Conservation (phyloP, 495 filamentous ascomycete genomes). For the Hypoxylon rickii region DNA sequence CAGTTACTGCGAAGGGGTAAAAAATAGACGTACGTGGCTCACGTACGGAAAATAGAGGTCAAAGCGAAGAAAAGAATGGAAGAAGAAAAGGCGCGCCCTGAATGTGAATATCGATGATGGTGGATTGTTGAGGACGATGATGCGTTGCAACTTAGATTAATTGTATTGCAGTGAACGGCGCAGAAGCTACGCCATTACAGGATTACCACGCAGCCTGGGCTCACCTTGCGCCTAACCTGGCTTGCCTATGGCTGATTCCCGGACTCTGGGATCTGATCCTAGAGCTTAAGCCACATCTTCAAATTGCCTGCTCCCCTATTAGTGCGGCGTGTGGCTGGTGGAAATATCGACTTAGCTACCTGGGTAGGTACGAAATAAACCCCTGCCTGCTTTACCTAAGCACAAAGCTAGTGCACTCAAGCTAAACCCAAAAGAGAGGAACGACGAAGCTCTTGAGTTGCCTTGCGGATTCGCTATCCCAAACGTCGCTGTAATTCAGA, state of each 20-base stretch:
- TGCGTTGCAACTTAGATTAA: no score
- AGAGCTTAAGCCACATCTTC: slow-evolving; percentile 40
- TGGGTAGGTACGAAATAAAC: no score
- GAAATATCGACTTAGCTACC: no score
- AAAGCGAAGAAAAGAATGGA: background rate
- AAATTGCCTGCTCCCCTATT: slow-evolving; percentile 11
- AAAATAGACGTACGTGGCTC: no score
- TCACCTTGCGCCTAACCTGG: no score
- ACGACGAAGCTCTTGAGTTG: slow-evolving; percentile 45
- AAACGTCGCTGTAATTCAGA: slow-evolving; percentile 19
- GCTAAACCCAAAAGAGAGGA: slow-evolving; percentile 33
- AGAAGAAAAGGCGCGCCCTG: slow-evolving; percentile 6
- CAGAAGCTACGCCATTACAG: no score
- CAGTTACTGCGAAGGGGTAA: no score
- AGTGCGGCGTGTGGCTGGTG: slow-evolving; percentile 15
- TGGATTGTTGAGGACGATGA: slow-evolving; percentile 21
- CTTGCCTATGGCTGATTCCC: slow-evolving; percentile 17
- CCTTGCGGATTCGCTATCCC: slow-evolving; percentile 30
- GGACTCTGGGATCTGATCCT: slow-evolving; percentile 7
- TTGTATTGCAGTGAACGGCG: no score
- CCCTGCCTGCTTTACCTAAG: no score
- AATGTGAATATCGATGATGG: background rate
- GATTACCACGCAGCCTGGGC: no score
- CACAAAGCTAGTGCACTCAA: slow-evolving; percentile 6
- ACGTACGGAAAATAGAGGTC: no score